These are phyloP conservation scores for Pezicula neosporulosa DNA, from an alignment of 2,329 filamentous ascomycete species.

Conservation along the genomic window DNA sequence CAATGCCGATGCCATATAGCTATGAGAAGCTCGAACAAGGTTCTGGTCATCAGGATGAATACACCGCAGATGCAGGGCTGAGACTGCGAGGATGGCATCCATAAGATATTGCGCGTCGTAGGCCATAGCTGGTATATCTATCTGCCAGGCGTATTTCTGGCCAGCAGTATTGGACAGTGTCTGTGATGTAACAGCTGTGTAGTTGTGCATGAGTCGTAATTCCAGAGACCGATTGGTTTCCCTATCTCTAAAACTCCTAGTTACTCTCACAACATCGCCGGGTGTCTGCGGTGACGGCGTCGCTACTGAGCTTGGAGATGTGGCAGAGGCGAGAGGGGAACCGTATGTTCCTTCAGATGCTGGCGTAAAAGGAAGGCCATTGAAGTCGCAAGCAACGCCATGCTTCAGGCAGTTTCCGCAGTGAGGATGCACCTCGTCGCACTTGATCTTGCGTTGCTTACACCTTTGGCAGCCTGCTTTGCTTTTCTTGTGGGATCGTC, in stretches of 20 bases:
- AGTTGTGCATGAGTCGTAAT: slow-evolving; percentile 62
- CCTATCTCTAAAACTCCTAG: slow-evolving; percentile 8
- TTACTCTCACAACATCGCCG: slow-evolving; percentile 10
- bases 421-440: slow-evolving; percentile 62
- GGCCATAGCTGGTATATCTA: slow-evolving; percentile 56
- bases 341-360: neutral
- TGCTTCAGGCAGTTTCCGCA: slow-evolving; percentile 67
- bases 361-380: slow-evolving; percentile 30
- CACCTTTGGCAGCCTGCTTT: slow-evolving; percentile 63
- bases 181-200: slow-evolving; percentile 55
- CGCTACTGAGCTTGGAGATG: slow-evolving; percentile 12
- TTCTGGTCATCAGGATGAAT: slow-evolving; percentile 53
- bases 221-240: slow-evolving; percentile 38
- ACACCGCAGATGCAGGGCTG: slow-evolving; percentile 59
- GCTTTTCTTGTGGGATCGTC: slow-evolving; percentile 68
- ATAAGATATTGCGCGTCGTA: slow-evolving; percentile 58
- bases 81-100: slow-evolving; percentile 61
- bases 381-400: slow-evolving; percentile 64
- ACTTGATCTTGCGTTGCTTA: slow-evolving; percentile 70
- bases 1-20: slow-evolving; percentile 62
- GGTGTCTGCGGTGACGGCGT: slow-evolving; percentile 19
- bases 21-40: slow-evolving; percentile 59
- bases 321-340: slow-evolving; percentile 3
- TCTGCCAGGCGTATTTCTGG: slow-evolving; percentile 55
- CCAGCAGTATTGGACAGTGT: slow-evolving; percentile 50